Evolutionary conservation across 805 yeast genomes (phyloP).

Genomic region (Schwanniomyces occidentalis): DNA sequence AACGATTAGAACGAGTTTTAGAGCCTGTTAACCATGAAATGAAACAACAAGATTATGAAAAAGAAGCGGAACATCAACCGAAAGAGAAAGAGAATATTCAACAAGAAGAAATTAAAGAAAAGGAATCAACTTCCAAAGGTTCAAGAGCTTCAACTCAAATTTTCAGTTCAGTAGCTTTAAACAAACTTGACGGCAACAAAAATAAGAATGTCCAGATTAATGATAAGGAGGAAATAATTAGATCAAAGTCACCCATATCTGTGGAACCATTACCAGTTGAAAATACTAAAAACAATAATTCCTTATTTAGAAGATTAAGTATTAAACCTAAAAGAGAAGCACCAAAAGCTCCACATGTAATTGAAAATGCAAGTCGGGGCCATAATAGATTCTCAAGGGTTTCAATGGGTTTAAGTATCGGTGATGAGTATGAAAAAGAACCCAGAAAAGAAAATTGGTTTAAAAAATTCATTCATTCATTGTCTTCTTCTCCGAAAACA

Average conservation of each 20-base stretch:
- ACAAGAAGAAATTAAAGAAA: neutral
- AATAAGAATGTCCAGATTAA: neutral
- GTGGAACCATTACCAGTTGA: too few species aligned
- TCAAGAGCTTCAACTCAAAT: slow-evolving; percentile 27
- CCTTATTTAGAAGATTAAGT: slow-evolving; percentile 26
- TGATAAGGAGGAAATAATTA: slow-evolving; percentile 3
- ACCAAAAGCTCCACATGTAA: slow-evolving; percentile 35
- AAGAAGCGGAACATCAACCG: slow-evolving; percentile 4
- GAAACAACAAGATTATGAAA: neutral
- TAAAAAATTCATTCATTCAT: slow-evolving; percentile 33
- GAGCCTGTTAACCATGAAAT: neutral
- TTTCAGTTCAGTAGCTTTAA: slow-evolving; percentile 24
- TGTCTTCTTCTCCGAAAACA: slow-evolving; percentile 11
- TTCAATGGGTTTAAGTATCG: slow-evolving; percentile 5
- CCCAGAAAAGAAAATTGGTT: slow-evolving; percentile 36
- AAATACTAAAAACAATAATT: slow-evolving; percentile 7
- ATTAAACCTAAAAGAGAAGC: slow-evolving; percentile 41
- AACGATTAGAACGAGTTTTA: neutral
- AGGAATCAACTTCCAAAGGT: neutral
- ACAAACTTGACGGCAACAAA: slow-evolving; percentile 1
- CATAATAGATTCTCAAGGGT: slow-evolving; percentile 36
- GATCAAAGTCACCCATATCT: neutral
- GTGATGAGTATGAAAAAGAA: slow-evolving; percentile 1
- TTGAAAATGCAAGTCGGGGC: slow-evolving; percentile 9
- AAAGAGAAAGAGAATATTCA: slow-evolving; percentile 1